These are phyloP conservation scores for Yamadazyma aaseri DNA, from an alignment of 1,139 yeast species.

Conservation along the genomic window DNA sequence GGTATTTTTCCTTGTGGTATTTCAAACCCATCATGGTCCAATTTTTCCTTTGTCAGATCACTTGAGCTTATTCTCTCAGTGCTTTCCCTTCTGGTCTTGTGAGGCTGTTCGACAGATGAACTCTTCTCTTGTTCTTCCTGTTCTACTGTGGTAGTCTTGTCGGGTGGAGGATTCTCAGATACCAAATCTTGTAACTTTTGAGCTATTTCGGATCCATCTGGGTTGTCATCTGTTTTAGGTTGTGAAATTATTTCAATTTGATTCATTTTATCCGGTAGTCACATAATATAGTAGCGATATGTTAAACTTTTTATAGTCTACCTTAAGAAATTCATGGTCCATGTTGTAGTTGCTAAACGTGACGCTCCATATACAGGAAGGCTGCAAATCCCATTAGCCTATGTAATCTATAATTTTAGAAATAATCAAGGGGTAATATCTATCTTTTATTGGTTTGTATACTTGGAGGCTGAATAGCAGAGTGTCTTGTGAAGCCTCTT, in stretches of 20 bases:
- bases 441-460: too few species aligned
- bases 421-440: too few species aligned
- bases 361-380: slow-evolving; percentile 1
- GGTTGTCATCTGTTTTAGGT: slow-evolving; percentile 15
- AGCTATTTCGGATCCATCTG: slow-evolving; percentile 12
- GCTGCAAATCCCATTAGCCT: not conserved
- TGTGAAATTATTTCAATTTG: slow-evolving; percentile 22
- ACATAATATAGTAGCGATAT: too few species aligned
- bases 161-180: slow-evolving; percentile 12
- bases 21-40: slow-evolving; percentile 37
- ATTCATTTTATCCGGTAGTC: slow-evolving; percentile 12
- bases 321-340: too few species aligned
- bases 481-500: too few species aligned
- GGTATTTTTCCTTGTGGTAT: slow-evolving; percentile 42
- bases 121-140: too few species aligned
- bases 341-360: slow-evolving; percentile 1
- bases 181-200: slow-evolving; percentile 19
- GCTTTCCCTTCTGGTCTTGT: too few species aligned
- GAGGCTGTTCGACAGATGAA: too few species aligned
- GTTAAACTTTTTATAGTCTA: too few species aligned
- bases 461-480: too few species aligned
- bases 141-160: too few species aligned
- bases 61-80: not conserved
- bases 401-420: too few species aligned
- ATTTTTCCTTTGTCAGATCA: slow-evolving; percentile 2